These are phyloP conservation scores for Phragmites australis DNA, from an alignment of 176 grass and related monocot genomes.

Conservation along the genomic window DNA sequence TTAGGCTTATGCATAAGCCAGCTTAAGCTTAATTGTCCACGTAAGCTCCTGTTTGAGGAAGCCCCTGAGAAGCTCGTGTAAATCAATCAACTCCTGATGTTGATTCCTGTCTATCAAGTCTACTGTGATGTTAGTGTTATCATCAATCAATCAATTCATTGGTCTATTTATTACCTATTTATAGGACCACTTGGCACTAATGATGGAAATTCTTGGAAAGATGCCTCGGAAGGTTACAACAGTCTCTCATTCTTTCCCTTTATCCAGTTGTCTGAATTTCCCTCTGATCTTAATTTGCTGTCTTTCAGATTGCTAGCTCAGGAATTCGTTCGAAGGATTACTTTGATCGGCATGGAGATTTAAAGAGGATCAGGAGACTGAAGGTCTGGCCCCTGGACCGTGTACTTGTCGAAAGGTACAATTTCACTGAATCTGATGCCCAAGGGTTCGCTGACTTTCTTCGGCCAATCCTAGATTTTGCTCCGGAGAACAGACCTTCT, in stretches of 20 bases:
- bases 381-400: slow-evolving; percentile 64
- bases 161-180: slow-evolving; percentile 2
- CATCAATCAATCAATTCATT: background rate
- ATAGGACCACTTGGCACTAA: slow-evolving; percentile 89
- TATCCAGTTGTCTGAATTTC: background rate
- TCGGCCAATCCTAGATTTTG: slow-evolving; percentile 72
- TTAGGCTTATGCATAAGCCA: too few relatives aligned
- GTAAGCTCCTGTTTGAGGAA: too few relatives aligned
- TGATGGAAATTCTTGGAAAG: slow-evolving; percentile 95
- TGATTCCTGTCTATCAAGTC: slow-evolving; percentile 19
- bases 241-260: background rate
- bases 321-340: slow-evolving; percentile 75
- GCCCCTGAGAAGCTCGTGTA: too few relatives aligned
- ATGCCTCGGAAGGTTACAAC: slow-evolving; percentile 69
- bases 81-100: slow-evolving; percentile 10
- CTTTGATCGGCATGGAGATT: slow-evolving; percentile 79
- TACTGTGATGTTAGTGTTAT: background rate
- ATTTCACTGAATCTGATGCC: slow-evolving; percentile 60
- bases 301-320: slow-evolving; percentile 61
- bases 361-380: slow-evolving; percentile 74
- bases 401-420: slow-evolving; percentile 65
- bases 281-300: slow-evolving; percentile 13
- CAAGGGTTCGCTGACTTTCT: slow-evolving; percentile 56
- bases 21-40: too few relatives aligned
- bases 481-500: slow-evolving; percentile 64